Evolutionary conservation across 2,329 filamentous ascomycete species (phyloP), one percentile per base, ranked within the genome.

Genomic region (Xylariaceae sp.): DNA sequence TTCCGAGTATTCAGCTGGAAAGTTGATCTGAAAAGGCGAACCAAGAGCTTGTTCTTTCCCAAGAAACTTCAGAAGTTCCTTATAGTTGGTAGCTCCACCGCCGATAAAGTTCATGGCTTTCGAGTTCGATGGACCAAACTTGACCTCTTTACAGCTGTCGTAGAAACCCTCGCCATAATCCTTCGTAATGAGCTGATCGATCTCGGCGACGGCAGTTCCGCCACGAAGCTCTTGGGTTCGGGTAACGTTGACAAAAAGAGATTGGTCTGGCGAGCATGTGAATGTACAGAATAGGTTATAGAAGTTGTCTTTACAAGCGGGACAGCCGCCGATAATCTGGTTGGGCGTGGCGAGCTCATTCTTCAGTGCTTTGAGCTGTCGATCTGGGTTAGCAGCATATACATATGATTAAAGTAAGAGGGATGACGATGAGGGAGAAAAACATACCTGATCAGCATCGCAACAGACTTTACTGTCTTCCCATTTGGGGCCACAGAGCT

Each of bases 271-370:
- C 4, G 94, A 99, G 75, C 95, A 99, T 2, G 92, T 97, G 68
- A 99, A 97, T 4, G 91, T 95, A 75, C 94, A 99, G 72, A 99
- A 99, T 42, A 95, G 79, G 74, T 99, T 95, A 78, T 89, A 97
- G 77, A 99, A 99, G 76, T 99, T 99, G 65, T 92, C 87, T 72
- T 94, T 95, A 80, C 94, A 99, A 30, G 95, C 94, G 1, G 94
- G 94, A 70, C 94, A 99, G 9, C 91, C 90, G 22, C 91, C 86
- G 68, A 99, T 91, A 67, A 99, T 87, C 55, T 87, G 85, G 63
- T 92, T 90, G 1, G 91, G 92, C 19, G 89, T 89, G 62, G 89
- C 87, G 54, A 99, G 80, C 66, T 96, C 95, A 57, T 83, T 86
- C 64, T 89, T 86, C 58, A 99, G 83, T 1, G 87, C 79, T 63